These are phyloP conservation scores for Lentinula aciculospora DNA, from an alignment of 768 basidiomycete genomes.

Conservation along the genomic window DNA sequence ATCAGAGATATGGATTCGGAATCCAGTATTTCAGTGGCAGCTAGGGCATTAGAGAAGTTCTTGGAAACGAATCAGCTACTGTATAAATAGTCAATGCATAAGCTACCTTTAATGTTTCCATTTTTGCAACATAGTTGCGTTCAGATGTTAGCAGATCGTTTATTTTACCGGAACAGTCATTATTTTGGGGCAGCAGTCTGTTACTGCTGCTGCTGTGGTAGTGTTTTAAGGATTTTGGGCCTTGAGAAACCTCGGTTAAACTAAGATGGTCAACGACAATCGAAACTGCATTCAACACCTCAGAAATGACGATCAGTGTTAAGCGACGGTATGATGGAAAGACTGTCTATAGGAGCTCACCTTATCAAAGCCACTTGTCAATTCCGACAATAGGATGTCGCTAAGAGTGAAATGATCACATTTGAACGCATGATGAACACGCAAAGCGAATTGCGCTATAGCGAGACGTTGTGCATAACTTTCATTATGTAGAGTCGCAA, in stretches of 20 bases:
- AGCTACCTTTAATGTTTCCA: conserved; percentile 5
- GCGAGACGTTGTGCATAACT: neutral
- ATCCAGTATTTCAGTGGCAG: neutral
- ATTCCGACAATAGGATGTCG: neutral
- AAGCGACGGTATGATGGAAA: neutral
- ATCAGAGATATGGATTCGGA: neutral
- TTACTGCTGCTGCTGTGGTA: neutral
- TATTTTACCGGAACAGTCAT: neutral
- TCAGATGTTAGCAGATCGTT: neutral
- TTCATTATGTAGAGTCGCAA: neutral
- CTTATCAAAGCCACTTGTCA: neutral
- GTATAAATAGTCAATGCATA: neutral
- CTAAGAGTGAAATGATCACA: conserved; percentile 1
- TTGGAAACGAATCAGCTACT: neutral
- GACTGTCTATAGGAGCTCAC: neutral
- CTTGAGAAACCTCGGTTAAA: neutral
- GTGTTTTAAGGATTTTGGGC: too few species aligned
- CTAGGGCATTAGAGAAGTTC: neutral
- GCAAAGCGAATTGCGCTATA: conserved; percentile 4
- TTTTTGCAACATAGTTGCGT: neutral
- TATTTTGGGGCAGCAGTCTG: neutral
- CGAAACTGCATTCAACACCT: conserved; percentile 4
- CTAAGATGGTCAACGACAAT: neutral
- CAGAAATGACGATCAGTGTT: neutral
- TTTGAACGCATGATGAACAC: neutral